A percentile compares a stretch with the other conserved stretches of the same genome.
Evolutionary conservation across 441 rosid species (phyloP).

Genomic region (Populus tomentosa): DNA sequence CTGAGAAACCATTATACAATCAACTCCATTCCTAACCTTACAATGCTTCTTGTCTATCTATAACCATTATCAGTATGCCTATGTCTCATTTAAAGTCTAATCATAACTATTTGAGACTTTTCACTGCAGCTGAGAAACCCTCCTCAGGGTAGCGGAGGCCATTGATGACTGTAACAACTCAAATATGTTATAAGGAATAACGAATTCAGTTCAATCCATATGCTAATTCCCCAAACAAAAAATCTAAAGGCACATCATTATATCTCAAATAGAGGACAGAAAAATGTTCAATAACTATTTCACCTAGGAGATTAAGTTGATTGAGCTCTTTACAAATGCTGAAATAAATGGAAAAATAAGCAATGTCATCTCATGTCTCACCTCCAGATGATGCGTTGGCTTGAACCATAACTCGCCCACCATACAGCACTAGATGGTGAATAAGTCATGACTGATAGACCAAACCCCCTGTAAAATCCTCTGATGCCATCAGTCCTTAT

Average conservation of each 20-base stretch:
- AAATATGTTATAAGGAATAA: background rate
- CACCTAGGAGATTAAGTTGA: background rate
- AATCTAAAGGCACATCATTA: background rate
- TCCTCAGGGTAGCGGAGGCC: background rate
- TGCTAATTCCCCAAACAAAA: background rate
- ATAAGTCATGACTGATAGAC: constrained; percentile 76
- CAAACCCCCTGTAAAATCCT: constrained; percentile 87
- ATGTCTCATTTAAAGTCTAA: background rate
- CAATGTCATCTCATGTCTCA: constrained; percentile 18
- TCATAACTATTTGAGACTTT: background rate
- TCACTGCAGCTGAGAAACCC: background rate
- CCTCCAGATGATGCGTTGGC: constrained; percentile 59
- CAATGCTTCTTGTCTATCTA: background rate
- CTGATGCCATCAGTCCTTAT: constrained; percentile 53
- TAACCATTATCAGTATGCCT: background rate
- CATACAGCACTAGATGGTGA: constrained; percentile 86
- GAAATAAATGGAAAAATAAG: background rate
- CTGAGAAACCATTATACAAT: background rate
- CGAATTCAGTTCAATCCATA: background rate
- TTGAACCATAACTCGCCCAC: constrained; percentile 82
- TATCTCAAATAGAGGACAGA: background rate
- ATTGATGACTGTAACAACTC: background rate
- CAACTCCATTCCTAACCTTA: background rate
- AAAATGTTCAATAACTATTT: background rate
- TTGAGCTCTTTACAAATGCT: background rate